Conservation (phyloP, 2,329 filamentous ascomycete genomes). For the Gremmenia infestans region DNA sequence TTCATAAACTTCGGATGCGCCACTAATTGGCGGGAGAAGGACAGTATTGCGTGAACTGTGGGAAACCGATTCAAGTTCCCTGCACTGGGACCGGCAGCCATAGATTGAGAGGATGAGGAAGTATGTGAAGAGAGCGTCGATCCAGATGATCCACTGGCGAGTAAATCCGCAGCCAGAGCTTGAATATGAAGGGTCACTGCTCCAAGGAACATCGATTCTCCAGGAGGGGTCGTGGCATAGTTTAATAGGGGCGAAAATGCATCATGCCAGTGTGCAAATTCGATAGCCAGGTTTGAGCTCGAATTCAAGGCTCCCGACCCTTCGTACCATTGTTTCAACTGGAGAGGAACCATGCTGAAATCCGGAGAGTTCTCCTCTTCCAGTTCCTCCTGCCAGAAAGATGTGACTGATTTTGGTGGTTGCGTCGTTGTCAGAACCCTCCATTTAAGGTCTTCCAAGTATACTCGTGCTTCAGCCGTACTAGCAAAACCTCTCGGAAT, state of each 20-base stretch:
- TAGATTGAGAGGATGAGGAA: conserved; percentile 2
- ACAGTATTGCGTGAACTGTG: conserved; percentile 4
- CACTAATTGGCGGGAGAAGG: conserved; percentile 3
- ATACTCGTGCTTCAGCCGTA: conserved; percentile 8
- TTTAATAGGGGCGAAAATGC: conserved; percentile 19
- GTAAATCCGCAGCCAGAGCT: conserved; percentile 9
- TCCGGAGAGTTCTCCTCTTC: neutral
- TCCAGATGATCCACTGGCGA: neutral
- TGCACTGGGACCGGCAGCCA: neutral
- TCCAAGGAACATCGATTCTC: conserved; percentile 14
- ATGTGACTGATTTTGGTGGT: neutral
- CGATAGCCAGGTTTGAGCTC: conserved; percentile 5
- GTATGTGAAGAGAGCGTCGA: neutral
- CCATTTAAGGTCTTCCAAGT: conserved; percentile 10
- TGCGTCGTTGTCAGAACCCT: neutral
- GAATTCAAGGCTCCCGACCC: neutral
- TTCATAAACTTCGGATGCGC: conserved; percentile 4
- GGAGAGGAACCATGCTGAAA: neutral
- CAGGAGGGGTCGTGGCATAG: conserved; percentile 14
- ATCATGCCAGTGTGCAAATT: conserved; percentile 22
- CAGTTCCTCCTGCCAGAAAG: neutral
- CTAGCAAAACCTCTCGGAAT: conserved; percentile 7
- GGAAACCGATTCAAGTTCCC: neutral
- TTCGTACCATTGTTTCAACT: conserved; percentile 12
- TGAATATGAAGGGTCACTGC: conserved; percentile 20